Evolutionary conservation across 345 rosid genomes (phyloP), one percentile per base, ranked within the genome.

Genomic region (Populus simonii): DNA sequence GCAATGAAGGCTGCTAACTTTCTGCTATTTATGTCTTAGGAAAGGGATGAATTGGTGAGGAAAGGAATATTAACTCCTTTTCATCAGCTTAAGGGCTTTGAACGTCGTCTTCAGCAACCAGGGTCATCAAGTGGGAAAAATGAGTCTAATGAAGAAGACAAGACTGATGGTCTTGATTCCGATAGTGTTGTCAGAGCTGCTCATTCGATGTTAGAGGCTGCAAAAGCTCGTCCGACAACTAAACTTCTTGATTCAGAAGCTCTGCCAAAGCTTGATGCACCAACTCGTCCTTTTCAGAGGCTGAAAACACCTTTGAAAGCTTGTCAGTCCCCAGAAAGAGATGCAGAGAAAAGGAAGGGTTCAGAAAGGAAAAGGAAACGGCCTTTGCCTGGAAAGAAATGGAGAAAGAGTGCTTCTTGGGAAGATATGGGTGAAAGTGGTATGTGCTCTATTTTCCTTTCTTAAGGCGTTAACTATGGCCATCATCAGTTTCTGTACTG

Each of bases 31-130:
- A 43, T 85, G 83, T 78, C 86, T 77, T 86, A 96, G 97, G 96
- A 93, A 92, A 92, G 99, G 88, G 99, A 96, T 90, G 90, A 91
- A 80, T 77, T 96, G 90, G 93, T 96, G 55, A 89, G 98, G 67
- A 96, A 93, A 86, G 98, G 98, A 80, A 85, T 96, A 68, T 89
- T 96, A 79, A 96, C 99, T 85, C 99, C 97, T 51, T 96, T 96
- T 86, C 96, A 93, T 83, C 87, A 87, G 89, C 96, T 96, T 25
- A 87, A 92, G 85, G 98, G 98, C 67, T 96, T 87, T 84, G 99
- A 96, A 78, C 96, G 97, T 38, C 75, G 90, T 36, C 89, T 96
- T 82, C 93, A 89, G 88, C 92, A 87, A 74, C 87, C 91, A 72
- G 90, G 87, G 73, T 61, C 84, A 39, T 90, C 96, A 72, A 72